Percentiles rank a stretch among this genome's conserved stretches.
Evolutionary conservation across 2,329 filamentous ascomycete genomes (phyloP).

Genomic region (Exophiala alcalophila): DNA sequence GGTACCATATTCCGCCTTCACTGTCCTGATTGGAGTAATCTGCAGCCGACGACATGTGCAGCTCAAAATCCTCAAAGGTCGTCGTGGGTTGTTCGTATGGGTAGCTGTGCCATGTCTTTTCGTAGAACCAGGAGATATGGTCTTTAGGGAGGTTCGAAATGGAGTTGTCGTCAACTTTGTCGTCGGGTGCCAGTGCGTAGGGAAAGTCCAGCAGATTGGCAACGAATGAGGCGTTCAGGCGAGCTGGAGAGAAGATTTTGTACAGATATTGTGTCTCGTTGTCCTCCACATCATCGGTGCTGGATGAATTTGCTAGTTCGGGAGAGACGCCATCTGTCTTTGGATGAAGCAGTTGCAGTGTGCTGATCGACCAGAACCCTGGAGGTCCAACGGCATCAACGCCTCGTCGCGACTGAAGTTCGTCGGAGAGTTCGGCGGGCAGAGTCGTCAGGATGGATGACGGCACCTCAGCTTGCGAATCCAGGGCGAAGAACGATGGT

Average conservation of each 20-base stretch:
- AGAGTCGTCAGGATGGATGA: slow-evolving; percentile 81
- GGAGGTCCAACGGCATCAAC: slow-evolving; percentile 63
- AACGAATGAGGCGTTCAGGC: slow-evolving; percentile 49
- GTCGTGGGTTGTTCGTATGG: slow-evolving; percentile 79
- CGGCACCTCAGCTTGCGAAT: slow-evolving; percentile 57
- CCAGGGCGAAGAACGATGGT: slow-evolving; percentile 68
- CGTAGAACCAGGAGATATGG: slow-evolving; percentile 70
- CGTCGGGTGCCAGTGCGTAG: slow-evolving; percentile 17
- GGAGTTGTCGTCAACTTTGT: slow-evolving; percentile 29
- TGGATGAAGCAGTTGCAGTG: slow-evolving; percentile 65
- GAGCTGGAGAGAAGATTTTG: slow-evolving; percentile 62
- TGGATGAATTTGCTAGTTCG: neutral
- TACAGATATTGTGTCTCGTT: slow-evolving; percentile 51
- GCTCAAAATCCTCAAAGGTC: slow-evolving; percentile 75
- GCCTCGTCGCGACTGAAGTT: slow-evolving; percentile 38
- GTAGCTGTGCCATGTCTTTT: slow-evolving; percentile 79
- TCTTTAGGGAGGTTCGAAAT: slow-evolving; percentile 33
- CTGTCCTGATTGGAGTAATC: neutral
- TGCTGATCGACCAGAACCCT: slow-evolving; percentile 83
- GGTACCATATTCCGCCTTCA: slow-evolving; percentile 57
- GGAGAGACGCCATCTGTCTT: slow-evolving; percentile 23
- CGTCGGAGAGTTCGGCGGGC: slow-evolving; percentile 52
- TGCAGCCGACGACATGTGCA: slow-evolving; percentile 2
- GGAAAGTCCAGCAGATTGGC: slow-evolving; percentile 48
- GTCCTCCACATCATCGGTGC: slow-evolving; percentile 1